Percentiles rank a stretch among this genome's conserved stretches.
These are phyloP conservation scores for Paragyromitra xinjiangensis DNA, from an alignment of 495 filamentous ascomycete species.

Conservation along the genomic window DNA sequence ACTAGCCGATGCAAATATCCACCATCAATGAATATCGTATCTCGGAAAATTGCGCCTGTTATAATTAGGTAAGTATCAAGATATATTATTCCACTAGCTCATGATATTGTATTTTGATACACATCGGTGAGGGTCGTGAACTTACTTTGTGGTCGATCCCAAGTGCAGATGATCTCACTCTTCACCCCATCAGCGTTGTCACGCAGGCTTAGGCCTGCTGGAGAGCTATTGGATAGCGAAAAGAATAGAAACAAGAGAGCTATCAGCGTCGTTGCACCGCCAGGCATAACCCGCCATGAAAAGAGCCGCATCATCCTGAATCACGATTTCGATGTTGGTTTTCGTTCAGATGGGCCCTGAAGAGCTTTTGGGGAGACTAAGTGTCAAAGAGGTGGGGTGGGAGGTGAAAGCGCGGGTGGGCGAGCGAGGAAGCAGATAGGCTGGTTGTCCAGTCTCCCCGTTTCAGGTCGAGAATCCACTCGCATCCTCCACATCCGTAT, in stretches of 20 bases:
- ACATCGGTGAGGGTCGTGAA: background rate
- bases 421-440: conserved; percentile 22
- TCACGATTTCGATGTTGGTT: conserved; percentile 17
- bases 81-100: background rate
- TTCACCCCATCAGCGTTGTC: background rate
- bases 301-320: conserved; percentile 44
- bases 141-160: conserved; percentile 50
- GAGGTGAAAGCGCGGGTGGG: conserved; percentile 10
- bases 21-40: conserved; percentile 76
- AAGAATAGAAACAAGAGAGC: conserved; percentile 32
- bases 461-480: conserved; percentile 31
- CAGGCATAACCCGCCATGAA: conserved; percentile 28
- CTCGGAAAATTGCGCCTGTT: conserved; percentile 69
- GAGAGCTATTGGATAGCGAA: conserved; percentile 31
- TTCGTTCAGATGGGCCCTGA: conserved; percentile 29
- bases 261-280: conserved; percentile 21
- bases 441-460: conserved; percentile 10
- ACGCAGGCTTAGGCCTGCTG: conserved; percentile 10
- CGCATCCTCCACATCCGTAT: conserved; percentile 16
- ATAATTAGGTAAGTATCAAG: conserved; percentile 13
- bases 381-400: conserved; percentile 32
- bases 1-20: conserved; percentile 58
- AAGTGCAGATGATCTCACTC: conserved; percentile 31
- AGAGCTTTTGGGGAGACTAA: conserved; percentile 42
- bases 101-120: background rate